Percentiles rank a stretch among this genome's conserved stretches.
Evolutionary conservation across 2,329 filamentous ascomycete species (phyloP).

Genomic region (Fusarium sp.): DNA sequence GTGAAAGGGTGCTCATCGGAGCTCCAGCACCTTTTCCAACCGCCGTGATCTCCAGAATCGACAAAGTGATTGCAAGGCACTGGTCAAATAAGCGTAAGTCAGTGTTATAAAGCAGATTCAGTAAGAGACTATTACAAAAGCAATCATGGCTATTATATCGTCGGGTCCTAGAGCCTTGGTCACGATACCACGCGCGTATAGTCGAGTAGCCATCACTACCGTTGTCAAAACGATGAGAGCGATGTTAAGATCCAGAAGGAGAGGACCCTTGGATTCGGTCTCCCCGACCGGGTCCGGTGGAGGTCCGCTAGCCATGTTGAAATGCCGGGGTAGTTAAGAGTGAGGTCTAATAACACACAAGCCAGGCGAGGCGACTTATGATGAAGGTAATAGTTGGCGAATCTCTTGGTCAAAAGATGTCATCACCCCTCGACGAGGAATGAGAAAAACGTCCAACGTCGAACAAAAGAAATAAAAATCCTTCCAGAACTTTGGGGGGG

Average conservation of each 20-base stretch:
- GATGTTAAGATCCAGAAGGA: conserved; percentile 11
- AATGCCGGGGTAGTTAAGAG: neutral
- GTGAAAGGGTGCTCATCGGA: conserved; percentile 19
- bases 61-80: conserved; percentile 28
- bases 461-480: neutral
- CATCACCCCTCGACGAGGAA: neutral
- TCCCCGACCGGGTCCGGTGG: neutral
- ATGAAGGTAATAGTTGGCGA: neutral
- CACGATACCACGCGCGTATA: neutral
- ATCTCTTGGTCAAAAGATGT: neutral
- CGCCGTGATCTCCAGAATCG: conserved; percentile 24
- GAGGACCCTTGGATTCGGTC: conserved; percentile 27
- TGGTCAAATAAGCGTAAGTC: conserved; percentile 7
- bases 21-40: conserved; percentile 30
- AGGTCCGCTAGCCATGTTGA: neutral
- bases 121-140: neutral
- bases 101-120: neutral
- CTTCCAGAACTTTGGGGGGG: neutral
- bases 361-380: neutral
- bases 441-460: neutral
- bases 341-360: neutral
- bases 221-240: neutral
- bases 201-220: neutral
- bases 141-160: neutral
- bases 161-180: neutral